Conservation (phyloP, 2,329 filamentous ascomycete genomes). For the Juglanconis juglandina region DNA sequence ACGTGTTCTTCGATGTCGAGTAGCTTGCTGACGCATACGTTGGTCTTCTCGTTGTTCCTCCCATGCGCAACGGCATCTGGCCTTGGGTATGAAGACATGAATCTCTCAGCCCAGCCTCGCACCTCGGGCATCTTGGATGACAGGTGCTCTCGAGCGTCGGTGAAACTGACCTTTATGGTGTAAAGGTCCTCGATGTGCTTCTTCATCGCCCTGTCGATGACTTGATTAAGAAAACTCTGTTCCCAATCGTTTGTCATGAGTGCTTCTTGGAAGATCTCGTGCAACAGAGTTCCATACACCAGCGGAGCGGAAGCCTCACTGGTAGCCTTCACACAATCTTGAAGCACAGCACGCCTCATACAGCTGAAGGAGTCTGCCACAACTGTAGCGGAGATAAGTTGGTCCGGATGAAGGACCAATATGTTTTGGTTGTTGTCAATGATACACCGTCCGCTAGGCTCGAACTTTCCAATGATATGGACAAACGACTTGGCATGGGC, state of each 20-base stretch:
- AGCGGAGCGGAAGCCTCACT: constrained; percentile 75
- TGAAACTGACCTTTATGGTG: constrained; percentile 72
- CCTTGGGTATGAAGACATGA: constrained; percentile 66
- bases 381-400: constrained; percentile 90
- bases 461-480: constrained; percentile 80
- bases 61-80: constrained; percentile 72
- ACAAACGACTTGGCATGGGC: constrained; percentile 73
- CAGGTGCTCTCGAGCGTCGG: constrained; percentile 74
- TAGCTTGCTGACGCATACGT: constrained; percentile 85
- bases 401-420: constrained; percentile 89
- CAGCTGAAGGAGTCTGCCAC: constrained; percentile 96
- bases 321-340: constrained; percentile 91
- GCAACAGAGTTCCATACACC: constrained; percentile 88
- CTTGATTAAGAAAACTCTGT: constrained; percentile 57
- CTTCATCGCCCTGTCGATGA: constrained; percentile 67
- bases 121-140: constrained; percentile 79
- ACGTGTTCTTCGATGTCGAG: constrained; percentile 97
- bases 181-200: constrained; percentile 87
- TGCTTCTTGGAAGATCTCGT: constrained; percentile 92
- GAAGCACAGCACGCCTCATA: constrained; percentile 83
- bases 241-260: constrained; percentile 82
- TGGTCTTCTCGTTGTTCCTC: constrained; percentile 70
- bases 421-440: constrained; percentile 81
- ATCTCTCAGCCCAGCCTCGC: constrained; percentile 77
- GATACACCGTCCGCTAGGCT: constrained; percentile 66